These are phyloP conservation scores for Orbilia oligospora DNA, from an alignment of 2,329 filamentous ascomycete genomes.

Conservation along the genomic window DNA sequence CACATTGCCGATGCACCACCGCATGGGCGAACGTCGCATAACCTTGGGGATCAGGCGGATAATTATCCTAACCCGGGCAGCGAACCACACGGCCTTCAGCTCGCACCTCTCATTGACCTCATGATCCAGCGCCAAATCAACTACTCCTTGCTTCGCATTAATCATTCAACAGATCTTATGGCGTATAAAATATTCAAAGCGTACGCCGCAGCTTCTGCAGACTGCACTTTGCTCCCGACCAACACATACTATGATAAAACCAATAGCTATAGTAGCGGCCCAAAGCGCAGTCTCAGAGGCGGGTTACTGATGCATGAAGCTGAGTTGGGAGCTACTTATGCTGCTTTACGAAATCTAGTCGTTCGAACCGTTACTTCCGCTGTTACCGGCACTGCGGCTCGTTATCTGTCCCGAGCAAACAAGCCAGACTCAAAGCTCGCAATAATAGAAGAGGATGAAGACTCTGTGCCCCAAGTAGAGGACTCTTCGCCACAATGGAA, in stretches of 20 bases:
- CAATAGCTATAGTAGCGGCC: not conserved
- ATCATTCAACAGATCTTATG: conserved; percentile 65
- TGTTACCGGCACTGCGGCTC: conserved; percentile 65
- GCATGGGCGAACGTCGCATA: conserved; percentile 64
- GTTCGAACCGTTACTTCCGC: conserved; percentile 65
- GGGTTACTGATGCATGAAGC: conserved; percentile 64
- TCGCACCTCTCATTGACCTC: conserved; percentile 62
- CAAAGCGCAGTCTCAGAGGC: conserved; percentile 17
- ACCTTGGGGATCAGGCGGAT: conserved; percentile 60
- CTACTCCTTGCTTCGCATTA: conserved; percentile 66
- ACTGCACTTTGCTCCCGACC: conserved; percentile 62
- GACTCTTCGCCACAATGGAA: conserved; percentile 64
- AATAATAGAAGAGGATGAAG: conserved; percentile 60
- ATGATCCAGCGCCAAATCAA: conserved; percentile 65
- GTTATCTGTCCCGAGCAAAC: conserved; percentile 44
- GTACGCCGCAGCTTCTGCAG: conserved; percentile 62
- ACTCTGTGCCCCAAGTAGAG: conserved; percentile 8
- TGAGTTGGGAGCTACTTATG: conserved; percentile 64
- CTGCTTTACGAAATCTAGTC: conserved; percentile 64
- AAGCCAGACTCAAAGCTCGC: conserved; percentile 31
- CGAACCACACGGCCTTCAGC: conserved; percentile 65
- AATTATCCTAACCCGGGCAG: conserved; percentile 62
- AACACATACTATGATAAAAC: conserved; percentile 64
- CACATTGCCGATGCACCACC: conserved; percentile 66
- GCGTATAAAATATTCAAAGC: conserved; percentile 62